These are phyloP conservation scores for Lindgomyces ingoldianus DNA, from an alignment of 495 filamentous ascomycete species.

Conservation along the genomic window DNA sequence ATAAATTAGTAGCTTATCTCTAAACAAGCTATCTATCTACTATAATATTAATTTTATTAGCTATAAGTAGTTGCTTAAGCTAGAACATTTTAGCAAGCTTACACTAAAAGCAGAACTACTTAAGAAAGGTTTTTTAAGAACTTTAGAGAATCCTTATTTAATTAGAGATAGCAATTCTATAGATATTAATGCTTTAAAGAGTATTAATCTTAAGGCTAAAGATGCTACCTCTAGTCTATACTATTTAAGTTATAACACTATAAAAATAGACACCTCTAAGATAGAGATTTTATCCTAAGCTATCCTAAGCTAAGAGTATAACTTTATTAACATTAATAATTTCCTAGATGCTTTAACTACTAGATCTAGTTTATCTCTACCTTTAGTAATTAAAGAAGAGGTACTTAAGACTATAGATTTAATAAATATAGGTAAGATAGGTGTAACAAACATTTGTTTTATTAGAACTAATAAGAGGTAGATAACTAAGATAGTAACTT, in stretches of 20 bases:
- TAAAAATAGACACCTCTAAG: neutral
- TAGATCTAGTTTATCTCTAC: no score
- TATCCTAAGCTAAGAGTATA: neutral
- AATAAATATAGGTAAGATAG: no score
- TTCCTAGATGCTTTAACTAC: no score
- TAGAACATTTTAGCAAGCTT: neutral
- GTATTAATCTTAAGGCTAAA: neutral
- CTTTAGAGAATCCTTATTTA: neutral
- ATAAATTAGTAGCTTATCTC: neutral
- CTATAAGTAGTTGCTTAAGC: neutral
- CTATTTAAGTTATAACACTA: neutral
- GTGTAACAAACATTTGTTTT: no score
- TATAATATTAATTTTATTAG: neutral
- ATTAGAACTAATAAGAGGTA: no score
- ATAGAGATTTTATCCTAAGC: neutral
- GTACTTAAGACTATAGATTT: no score
- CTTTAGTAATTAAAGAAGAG: no score
- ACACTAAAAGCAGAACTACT: neutral
- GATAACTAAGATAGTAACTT: no score
- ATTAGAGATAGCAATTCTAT: neutral
- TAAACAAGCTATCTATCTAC: neutral
- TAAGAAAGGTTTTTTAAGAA: neutral
- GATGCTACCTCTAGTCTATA: neutral
- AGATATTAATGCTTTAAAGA: neutral
- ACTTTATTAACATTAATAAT: neutral